Evolutionary conservation across 495 filamentous ascomycete species (phyloP).

Genomic region (Penicillium daleae): DNA sequence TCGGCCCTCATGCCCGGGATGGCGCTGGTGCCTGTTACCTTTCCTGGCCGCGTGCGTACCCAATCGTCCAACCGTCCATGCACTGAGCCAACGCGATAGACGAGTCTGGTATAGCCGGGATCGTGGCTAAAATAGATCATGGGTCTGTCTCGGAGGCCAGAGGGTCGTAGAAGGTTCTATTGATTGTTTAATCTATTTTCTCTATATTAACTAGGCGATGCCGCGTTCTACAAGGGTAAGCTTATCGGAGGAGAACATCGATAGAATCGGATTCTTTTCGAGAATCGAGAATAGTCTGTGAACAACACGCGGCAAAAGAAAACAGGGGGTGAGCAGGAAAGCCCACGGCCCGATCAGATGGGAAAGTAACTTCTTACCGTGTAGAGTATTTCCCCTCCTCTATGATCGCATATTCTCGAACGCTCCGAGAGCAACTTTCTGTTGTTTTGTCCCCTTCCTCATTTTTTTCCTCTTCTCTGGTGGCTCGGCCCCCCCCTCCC

Average conservation of each 20-base stretch:
- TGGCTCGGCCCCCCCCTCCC: neutral
- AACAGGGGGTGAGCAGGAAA: neutral
- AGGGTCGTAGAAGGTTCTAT: neutral
- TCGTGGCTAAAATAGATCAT: slow-evolving; percentile 3
- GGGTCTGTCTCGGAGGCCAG: slow-evolving; percentile 5
- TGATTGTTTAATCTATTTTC: neutral
- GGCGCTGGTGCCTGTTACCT: slow-evolving; percentile 27
- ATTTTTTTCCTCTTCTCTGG: neutral
- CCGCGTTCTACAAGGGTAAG: neutral
- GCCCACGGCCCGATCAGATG: too few relatives aligned
- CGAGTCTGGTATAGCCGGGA: slow-evolving; percentile 8
- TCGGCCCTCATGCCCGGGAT: slow-evolving; percentile 9
- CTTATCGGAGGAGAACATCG: neutral
- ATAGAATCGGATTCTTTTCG: neutral
- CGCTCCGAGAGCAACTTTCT: neutral
- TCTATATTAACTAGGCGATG: neutral
- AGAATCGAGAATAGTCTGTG: neutral
- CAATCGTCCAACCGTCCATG: slow-evolving; percentile 5
- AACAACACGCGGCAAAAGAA: neutral
- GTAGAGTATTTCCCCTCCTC: neutral
- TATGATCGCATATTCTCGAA: neutral
- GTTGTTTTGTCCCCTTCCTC: neutral
- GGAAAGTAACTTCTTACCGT: neutral
- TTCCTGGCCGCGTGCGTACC: slow-evolving; percentile 31
- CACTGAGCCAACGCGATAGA: slow-evolving; percentile 1